These are phyloP conservation scores for Begonia fuchsioides DNA, from an alignment of 306 rosid genomes.

Conservation along the genomic window DNA sequence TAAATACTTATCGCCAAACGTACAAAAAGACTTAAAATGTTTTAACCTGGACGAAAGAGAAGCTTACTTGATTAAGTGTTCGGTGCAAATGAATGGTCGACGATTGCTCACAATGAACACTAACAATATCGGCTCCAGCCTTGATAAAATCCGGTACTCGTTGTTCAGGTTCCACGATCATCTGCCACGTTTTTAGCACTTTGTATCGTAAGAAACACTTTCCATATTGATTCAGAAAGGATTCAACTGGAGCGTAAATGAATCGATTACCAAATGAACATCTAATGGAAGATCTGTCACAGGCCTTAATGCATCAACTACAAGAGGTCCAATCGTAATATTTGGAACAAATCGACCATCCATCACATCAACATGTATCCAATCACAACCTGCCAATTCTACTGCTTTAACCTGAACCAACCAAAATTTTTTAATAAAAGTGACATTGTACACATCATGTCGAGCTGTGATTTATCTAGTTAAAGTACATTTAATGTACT, in stretches of 20 bases:
- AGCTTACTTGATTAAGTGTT: conserved; percentile 53
- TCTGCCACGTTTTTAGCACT: conserved; percentile 44
- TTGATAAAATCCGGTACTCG: conserved; percentile 96
- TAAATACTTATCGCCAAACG: too few relatives aligned
- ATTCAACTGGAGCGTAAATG: conserved; percentile 4
- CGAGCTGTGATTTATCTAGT: too few relatives aligned
- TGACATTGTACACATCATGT: too few relatives aligned
- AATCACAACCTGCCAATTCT: conserved; percentile 99
- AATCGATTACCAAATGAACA: conserved; percentile 64
- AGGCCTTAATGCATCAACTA: conserved; percentile 93
- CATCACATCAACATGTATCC: conserved; percentile 99
- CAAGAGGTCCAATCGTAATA: conserved; percentile 96
- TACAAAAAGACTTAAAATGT: too few relatives aligned
- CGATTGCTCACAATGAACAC: conserved; percentile 85
- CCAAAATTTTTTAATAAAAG: conserved; percentile 7
- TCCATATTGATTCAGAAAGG: not conserved
- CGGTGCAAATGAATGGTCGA: conserved; percentile 99
- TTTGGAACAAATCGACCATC: conserved; percentile 99
- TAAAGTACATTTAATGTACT: too few relatives aligned
- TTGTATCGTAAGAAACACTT: too few relatives aligned
- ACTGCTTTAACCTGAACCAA: conserved; percentile 80
- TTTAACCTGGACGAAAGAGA: conserved; percentile 1
- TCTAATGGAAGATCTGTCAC: conserved; percentile 99
- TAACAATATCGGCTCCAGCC: conserved; percentile 99
- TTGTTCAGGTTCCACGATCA: conserved; percentile 96